Base-by-base conservation (phyloP, 108 stramenopile species). In the Schizochytrium sp. region DNA sequence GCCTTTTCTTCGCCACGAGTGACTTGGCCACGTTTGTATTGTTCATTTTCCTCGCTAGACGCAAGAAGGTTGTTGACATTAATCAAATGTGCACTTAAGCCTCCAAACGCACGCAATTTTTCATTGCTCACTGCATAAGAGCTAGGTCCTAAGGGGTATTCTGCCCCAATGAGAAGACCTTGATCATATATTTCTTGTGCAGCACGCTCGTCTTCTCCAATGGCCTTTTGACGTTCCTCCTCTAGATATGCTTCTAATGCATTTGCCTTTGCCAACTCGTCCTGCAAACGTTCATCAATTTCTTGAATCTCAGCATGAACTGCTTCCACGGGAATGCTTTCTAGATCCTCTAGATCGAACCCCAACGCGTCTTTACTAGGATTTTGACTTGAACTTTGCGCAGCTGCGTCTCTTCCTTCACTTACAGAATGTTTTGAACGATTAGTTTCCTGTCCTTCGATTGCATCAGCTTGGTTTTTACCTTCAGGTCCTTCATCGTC, bases 121-220 rank as follows among this genome's bases (percentile, higher is more conserved):
- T 19, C 13, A 5, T 17, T 38, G 38, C 53, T 0, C 8, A 83
- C 13, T 5, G 73, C 46, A 19, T 53, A 83, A 50, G 7, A 0
- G 17, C 73, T 83, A 19, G 49, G 73, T n/a, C 73, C 73, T 12
- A 47, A 50, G 7, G 73, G 73, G 53, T 46, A 83, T 46, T 83
- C 73, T 53, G 73, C 10, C 49, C 73, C 73, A 53, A 83, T 38
- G 45, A 83, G 73, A 7, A 83, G 73, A 12, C 73, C 73, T 19
- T 83, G 28, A 8, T 46, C 40, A 50, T 83, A 83, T 4, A 83
- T 50, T 19, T 83, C 50, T 46, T 53, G 28, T 8, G 73, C 73
- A 19, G 38, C 49, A 8, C 4, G 49, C 17, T 83, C 44, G 73
- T 83, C 73, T 8, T n/a, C 50, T 4, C 28, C 73, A 8, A n/a